phyloP scores from a whole-genome alignment of 1,139 yeast genomes.

The Pichia kudriavzevii region DNA sequence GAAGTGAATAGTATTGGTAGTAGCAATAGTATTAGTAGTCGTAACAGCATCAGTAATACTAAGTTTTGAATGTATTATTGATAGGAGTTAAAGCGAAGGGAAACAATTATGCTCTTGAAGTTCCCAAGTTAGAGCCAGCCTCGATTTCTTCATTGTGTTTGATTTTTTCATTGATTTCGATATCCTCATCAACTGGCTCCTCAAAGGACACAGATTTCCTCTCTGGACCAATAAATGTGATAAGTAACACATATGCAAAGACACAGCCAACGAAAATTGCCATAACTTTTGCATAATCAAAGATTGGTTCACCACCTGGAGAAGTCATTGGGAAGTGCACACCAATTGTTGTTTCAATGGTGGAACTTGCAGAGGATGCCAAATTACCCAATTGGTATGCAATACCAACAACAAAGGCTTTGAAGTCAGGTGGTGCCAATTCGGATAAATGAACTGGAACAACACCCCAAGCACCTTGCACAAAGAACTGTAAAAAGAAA shows the following conservation, averaged over 20 bases:
- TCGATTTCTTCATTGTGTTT: constrained; percentile 11
- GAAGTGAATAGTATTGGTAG: neutral
- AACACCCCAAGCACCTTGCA: constrained; percentile 88
- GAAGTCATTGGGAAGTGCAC: constrained; percentile 50
- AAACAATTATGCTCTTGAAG: constrained; percentile 3
- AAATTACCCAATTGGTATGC: constrained; percentile 81
- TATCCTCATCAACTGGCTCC: constrained; percentile 17
- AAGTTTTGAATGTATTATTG: neutral
- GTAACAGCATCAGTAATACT: neutral
- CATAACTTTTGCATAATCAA: constrained; percentile 63
- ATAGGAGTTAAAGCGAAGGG: no score
- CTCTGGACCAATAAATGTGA: constrained; percentile 70
- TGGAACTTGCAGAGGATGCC: constrained; percentile 76
- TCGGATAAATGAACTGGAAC: constrained; percentile 73
- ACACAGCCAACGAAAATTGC: constrained; percentile 78
- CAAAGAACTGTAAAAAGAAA: constrained; percentile 71
- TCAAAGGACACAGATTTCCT: constrained; percentile 32
- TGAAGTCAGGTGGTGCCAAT: constrained; percentile 69
- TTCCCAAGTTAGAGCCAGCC: constrained; percentile 9
- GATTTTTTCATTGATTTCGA: constrained; percentile 13
- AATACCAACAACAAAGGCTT: constrained; percentile 66
- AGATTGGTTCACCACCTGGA: constrained; percentile 30
- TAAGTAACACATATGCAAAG: constrained; percentile 50
- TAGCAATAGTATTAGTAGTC: neutral
- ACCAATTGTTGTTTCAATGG: constrained; percentile 73